Evolutionary conservation across 2,329 filamentous ascomycete genomes (phyloP), one percentile per base, ranked within the genome.

Genomic region (Didymella pinodella): DNA sequence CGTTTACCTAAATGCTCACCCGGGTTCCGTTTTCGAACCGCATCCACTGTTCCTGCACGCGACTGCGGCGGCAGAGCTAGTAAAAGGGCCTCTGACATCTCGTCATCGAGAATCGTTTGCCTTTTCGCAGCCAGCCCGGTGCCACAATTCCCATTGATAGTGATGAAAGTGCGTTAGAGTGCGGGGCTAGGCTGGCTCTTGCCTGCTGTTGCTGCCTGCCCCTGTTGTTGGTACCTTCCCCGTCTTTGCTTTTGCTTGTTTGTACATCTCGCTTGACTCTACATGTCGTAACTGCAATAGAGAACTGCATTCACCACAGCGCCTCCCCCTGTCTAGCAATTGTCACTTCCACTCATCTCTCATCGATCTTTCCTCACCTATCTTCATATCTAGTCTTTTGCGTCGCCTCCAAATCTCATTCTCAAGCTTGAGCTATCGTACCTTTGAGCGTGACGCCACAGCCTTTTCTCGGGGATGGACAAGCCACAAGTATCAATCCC

Each of bases 31-130:
- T 57, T 62, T 56, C 44, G 59, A 60, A 55, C 52, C 53, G 49
- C 48, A 54, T 51, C 47, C 40, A 51, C 55, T 58, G 48, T 55
- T 65, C 65, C 65, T 66, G 63, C 70, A 70, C 67, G 74, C 74
- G 74, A 72, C 67, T 72, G 61, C 65, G 69, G 74, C 74, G 73
- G 71, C 65, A 69, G 65, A 72, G 67, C 71, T 75, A 74, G 68
- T 65, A 70, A 75, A 75, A 66, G 52, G 49, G 54, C 65, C 58
- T 64, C 60, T 65, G 51, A 61, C 61, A 65, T 47, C 48, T 68
- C 63, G 68, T 71, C 71, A 69, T 74, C 63, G 61, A 59, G 58
- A 57, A 56, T 44, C 54, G 54, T 61, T 59, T 61, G 66, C 65
- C 57, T 66, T 61, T 65, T 50, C 55, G 48, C 57, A 62, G 63